These are phyloP conservation scores for Hyphodiscus sp. DNA, from an alignment of 2,329 filamentous ascomycete genomes.

Conservation along the genomic window DNA sequence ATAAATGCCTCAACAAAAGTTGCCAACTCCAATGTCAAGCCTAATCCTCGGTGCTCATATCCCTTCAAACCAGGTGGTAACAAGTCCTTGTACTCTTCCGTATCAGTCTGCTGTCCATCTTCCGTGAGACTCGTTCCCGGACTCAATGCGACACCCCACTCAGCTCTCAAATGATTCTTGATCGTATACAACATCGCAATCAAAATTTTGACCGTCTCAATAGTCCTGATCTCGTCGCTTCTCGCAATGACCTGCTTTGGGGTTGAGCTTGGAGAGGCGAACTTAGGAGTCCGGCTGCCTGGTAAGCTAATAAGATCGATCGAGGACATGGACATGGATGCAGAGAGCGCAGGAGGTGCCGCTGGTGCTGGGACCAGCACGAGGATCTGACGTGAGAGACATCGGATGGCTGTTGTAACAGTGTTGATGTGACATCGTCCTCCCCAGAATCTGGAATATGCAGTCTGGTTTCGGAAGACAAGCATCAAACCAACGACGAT, in stretches of 20 bases:
- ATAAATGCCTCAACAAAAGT: conserved; percentile 56
- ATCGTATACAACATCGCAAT: conserved; percentile 57
- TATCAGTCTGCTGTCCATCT: conserved; percentile 29
- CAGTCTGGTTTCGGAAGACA: conserved; percentile 58
- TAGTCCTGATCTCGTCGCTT: conserved; percentile 39
- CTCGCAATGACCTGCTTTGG: conserved; percentile 11
- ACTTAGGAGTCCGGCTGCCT: conserved; percentile 5
- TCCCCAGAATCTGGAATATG: conserved; percentile 40
- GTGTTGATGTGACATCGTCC: conserved; percentile 50
- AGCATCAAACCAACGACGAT: conserved; percentile 64
- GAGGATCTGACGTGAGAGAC: conserved; percentile 50
- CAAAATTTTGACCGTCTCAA: conserved; percentile 50
- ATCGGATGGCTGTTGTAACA: conserved; percentile 51
- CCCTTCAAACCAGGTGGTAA: conserved; percentile 43
- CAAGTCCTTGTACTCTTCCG: conserved; percentile 43
- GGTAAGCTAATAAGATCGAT: not conserved
- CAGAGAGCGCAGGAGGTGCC: conserved; percentile 15
- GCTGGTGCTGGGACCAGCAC: conserved; percentile 29
- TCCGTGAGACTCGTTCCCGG: conserved; percentile 26
- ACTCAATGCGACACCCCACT: conserved; percentile 45
- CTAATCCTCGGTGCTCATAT: conserved; percentile 52
- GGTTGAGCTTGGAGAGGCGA: not conserved
- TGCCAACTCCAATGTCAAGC: conserved; percentile 53
- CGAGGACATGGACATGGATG: not conserved
- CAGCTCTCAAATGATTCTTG: conserved; percentile 57